Conservation (phyloP, 1,284 basidiomycete genomes). For the Rhodotorula sp. region DNA sequence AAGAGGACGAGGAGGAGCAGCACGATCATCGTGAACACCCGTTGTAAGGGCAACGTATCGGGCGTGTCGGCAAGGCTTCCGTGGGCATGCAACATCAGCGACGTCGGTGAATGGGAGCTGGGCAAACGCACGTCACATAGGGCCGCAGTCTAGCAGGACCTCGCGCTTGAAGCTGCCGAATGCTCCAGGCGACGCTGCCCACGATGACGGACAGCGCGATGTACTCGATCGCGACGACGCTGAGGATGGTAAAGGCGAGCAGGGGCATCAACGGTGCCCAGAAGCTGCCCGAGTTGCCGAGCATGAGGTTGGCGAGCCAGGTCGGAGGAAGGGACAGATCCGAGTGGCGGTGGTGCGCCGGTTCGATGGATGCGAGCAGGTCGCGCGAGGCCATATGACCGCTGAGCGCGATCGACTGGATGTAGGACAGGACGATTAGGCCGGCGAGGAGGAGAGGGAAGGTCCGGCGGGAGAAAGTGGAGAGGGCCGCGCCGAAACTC, state of each 20-base stretch:
- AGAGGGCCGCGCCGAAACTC: conserved; percentile 23
- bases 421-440: conserved; percentile 17
- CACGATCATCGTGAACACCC: conserved; percentile 60
- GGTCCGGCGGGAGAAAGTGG: conserved; percentile 12
- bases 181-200: not conserved
- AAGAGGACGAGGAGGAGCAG: conserved; percentile 68
- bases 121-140: not conserved
- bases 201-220: conserved; percentile 17
- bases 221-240: conserved; percentile 25
- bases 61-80: conserved; percentile 10
- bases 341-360: not conserved
- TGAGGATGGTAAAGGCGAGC: conserved; percentile 25
- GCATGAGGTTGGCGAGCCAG: conserved; percentile 35
- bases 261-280: conserved; percentile 30
- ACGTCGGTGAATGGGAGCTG: rapidly evolving
- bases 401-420: conserved; percentile 25
- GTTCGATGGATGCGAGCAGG: not conserved
- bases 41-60: conserved; percentile 23
- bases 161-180: not conserved
- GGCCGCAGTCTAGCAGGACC: not conserved
- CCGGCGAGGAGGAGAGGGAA: conserved; percentile 17
- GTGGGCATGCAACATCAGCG: not conserved
- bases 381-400: conserved; percentile 7
- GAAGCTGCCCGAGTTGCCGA: conserved; percentile 35
- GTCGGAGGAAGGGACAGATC: conserved; percentile 12